phyloP scores from a whole-genome alignment of 805 yeast species.

The Osmozyma mogii region DNA sequence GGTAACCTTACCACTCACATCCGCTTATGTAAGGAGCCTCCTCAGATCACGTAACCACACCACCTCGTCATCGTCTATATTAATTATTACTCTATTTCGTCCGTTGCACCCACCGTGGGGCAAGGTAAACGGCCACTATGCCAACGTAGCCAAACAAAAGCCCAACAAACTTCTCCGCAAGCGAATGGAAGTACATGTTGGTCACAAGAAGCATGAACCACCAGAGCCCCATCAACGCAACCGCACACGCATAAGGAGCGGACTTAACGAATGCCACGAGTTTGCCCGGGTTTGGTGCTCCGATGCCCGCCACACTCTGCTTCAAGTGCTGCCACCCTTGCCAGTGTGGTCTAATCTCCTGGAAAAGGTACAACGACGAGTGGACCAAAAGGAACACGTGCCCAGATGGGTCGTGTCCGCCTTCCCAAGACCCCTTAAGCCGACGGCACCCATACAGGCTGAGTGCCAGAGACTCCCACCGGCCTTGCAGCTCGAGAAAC shows the following conservation, averaged over 20 bases:
- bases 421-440: conserved; percentile 57
- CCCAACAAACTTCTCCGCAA: conserved; percentile 69
- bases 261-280: neutral
- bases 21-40: too few species aligned
- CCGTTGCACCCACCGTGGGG: too few species aligned
- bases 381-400: conserved; percentile 77
- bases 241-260: conserved; percentile 17
- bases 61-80: too few species aligned
- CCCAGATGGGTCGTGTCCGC: conserved; percentile 97
- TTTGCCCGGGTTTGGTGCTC: neutral
- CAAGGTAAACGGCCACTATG: conserved; percentile 37
- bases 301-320: conserved; percentile 4
- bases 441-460: conserved; percentile 29
- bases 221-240: conserved; percentile 45
- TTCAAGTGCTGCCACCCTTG: conserved; percentile 14
- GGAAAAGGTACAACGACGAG: conserved; percentile 55
- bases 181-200: conserved; percentile 74
- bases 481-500: conserved; percentile 1
- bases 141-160: conserved; percentile 52
- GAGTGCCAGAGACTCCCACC: conserved; percentile 13
- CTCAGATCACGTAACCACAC: too few species aligned
- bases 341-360: conserved; percentile 46
- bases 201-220: conserved; percentile 85
- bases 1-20: too few species aligned
- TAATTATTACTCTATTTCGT: too few species aligned